Evolutionary conservation across 495 filamentous ascomycete genomes (phyloP).

Genomic region (Hypomontagnella submonticulosa): DNA sequence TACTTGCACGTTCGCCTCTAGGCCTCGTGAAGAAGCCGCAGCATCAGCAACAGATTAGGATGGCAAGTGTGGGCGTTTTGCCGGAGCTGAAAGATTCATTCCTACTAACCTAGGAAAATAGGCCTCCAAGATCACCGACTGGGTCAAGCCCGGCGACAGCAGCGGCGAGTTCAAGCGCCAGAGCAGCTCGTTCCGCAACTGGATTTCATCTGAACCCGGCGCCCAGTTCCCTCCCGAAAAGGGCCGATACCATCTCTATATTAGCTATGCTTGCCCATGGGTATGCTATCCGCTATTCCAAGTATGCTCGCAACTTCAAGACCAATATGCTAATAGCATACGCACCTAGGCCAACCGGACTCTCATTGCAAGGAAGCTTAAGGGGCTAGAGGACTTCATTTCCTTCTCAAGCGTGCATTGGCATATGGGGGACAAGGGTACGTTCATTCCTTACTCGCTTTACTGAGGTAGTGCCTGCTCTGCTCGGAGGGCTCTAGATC

Average conservation of each 20-base stretch:
- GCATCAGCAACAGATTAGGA: conserved; percentile 26
- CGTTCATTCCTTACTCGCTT: background rate
- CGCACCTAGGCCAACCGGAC: conserved; percentile 71
- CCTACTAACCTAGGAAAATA: conserved; percentile 1
- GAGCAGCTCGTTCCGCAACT: conserved; percentile 74
- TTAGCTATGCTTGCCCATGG: conserved; percentile 83
- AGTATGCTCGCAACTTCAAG: background rate
- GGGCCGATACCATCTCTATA: conserved; percentile 82
- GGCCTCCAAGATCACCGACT: conserved; percentile 75
- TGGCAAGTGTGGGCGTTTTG: conserved; percentile 23
- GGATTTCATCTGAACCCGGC: conserved; percentile 68
- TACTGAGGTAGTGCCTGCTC: background rate
- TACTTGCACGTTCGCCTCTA: background rate
- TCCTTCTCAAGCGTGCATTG: conserved; percentile 75
- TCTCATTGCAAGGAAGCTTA: conserved; percentile 78
- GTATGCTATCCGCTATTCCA: conserved; percentile 41
- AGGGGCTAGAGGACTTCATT: conserved; percentile 79
- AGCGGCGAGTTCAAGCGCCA: conserved; percentile 91
- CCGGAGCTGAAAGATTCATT: background rate
- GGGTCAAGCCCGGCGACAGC: conserved; percentile 78
- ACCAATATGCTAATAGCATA: conserved; percentile 7
- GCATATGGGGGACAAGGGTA: conserved; percentile 66
- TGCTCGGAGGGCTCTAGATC: background rate
- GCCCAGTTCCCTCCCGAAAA: conserved; percentile 77
- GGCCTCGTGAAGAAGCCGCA: conserved; percentile 1